Evolutionary conservation across 371 early-diverging fungal species (phyloP), one percentile per base, ranked within the genome.

Genomic region (Apophysomyces variabilis): DNA sequence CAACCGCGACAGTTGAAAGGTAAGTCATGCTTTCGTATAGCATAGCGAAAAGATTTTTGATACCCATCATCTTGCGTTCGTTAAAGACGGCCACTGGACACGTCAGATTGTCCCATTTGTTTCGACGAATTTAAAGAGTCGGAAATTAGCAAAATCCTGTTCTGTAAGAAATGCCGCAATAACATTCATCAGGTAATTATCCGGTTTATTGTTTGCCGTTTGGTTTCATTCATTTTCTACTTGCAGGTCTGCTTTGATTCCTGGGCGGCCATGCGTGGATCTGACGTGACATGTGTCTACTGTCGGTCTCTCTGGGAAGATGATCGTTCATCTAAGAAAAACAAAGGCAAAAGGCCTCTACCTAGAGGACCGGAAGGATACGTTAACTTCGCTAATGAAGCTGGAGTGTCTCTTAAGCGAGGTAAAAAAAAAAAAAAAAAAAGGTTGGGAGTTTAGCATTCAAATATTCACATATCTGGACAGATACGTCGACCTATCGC

Each of bases 101-200:
- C 66, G 0, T 73, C 76, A 0, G 80, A 79, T 37, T 79, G 80
- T 44, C 80, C 80, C 11, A 71, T 79, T 9, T 79, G 80, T 39
- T 79, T 74, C 45, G 80, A 79, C 58, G 65, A 58, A 18, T 79
- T 79, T 54, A 67, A 72, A 62, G 67, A 74, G 46, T 56, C 21
- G 5, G 60, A 69, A 7, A 66, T 70, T 4, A 26, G 43, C 13
- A 16, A 7, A 0, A 77, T 73, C 59, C 56, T 62, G 12, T 79
- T 67, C 35, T 79, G 80, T 45, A 65, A 63, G 26, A 61, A 61
- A 0, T 79, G 80, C 44, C 73, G 76, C 13, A 79, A 79, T 18
- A 79, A 79, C 50, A 64, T 79, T 50, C 80, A 79, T 43, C 58
- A 70, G 62, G 77, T 71, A 72, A 38, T 36, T n/a, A 35, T 38